Base-by-base conservation (phyloP, 2,329 filamentous ascomycete species). In the Cladosporium sp. region DNA sequence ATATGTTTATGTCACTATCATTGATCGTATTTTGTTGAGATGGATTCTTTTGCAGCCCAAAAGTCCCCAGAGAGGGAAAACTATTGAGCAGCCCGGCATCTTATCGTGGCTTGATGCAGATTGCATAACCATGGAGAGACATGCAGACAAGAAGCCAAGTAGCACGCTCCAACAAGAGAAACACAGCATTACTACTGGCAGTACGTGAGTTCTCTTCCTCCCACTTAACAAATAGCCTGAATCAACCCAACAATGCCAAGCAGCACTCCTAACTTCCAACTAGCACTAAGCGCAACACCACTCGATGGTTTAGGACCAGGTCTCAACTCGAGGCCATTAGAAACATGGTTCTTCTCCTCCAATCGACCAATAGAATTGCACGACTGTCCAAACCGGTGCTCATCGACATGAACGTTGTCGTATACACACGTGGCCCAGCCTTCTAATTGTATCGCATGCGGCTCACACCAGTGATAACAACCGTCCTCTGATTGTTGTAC, bases 211-310 rank as follows among this genome's bases (percentile, higher is more conserved):
- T 24, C 24, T 11, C n/a, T 24, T 7, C 3, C 3, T 21, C 8
- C 1, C n/a, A 21, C 30, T 59, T 38, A 59, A 7, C 26, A 59
- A 3, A 54, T 5, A 24, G 24, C 28, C 59, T 62, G 44, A 0
- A 62, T 1, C 30, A 62, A 21, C 21, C 10, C 47, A 2, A 54
- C n/a, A 28, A 54, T 21, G 11, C 47, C 59, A 32, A 62, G 1
- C 21, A 54, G 15, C 24, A 38, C 47, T 26, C 59, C 59, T n/a
- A 62, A 14, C 8, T 54, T 62, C 59, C 44, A 62, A 49, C 59
- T 62, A 11, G 30, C 30, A 54, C 30, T 54, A 5, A 64, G 21
- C 14, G 61, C 28, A 32, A 32, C 36, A 32, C 61, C 61, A 26
- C 28, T 47, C 14, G 55, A 49, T 6, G 61, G 61, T 10, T 64